These are phyloP conservation scores for Trichosporon ovoides DNA, from an alignment of 1,284 basidiomycete genomes.

Conservation along the genomic window DNA sequence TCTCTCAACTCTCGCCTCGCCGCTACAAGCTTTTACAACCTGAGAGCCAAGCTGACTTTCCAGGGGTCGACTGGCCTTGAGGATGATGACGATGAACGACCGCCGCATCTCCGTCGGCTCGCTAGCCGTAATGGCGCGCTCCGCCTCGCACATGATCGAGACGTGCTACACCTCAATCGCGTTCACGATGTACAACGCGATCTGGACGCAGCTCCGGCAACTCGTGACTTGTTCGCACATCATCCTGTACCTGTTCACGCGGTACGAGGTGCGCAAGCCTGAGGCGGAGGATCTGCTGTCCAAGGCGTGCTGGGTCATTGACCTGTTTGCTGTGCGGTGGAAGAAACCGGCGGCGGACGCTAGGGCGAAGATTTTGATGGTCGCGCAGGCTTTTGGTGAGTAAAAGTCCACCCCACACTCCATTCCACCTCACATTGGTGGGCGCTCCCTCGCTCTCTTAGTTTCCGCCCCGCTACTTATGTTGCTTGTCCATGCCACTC, in stretches of 20 bases:
- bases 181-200: slow-evolving; percentile 13
- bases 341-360: slow-evolving; percentile 7
- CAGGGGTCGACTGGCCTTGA: slow-evolving; percentile 19
- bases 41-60: too few species aligned
- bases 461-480: too few species aligned
- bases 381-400: slow-evolving; percentile 13
- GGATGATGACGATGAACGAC: slow-evolving; percentile 15
- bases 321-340: slow-evolving; percentile 21
- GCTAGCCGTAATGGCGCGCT: slow-evolving; percentile 21
- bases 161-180: slow-evolving; percentile 5
- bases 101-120: slow-evolving; percentile 15
- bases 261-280: slow-evolving; percentile 19
- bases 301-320: slow-evolving; percentile 16
- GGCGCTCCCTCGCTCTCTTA: too few species aligned
- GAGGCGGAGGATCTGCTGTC: slow-evolving; percentile 20
- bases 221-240: slow-evolving; percentile 21
- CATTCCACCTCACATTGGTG: too few species aligned
- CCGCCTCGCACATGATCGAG: slow-evolving; percentile 16
- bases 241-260: slow-evolving; percentile 20
- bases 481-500: too few species aligned
- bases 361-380: slow-evolving; percentile 9
- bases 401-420: too few species aligned
- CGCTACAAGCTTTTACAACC: too few species aligned
- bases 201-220: slow-evolving; percentile 21
- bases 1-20: too few species aligned